Base-by-base conservation (phyloP, 306 rosid species). In the Prunus mongolica region DNA sequence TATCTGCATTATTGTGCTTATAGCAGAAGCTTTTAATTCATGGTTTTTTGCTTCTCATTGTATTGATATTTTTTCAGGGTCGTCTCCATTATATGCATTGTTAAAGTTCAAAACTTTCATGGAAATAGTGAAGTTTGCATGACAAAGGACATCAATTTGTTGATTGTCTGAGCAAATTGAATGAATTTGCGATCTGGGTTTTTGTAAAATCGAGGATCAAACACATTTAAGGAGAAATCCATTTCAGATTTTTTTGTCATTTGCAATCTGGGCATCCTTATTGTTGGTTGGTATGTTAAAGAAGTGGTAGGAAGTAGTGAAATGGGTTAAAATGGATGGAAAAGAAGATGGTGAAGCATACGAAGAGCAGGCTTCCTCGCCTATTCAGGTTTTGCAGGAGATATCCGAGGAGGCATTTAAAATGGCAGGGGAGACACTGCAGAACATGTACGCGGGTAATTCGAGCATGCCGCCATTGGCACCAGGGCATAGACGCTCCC, bases 351-450 rank as follows among this genome's bases (percentile, higher is more conserved):
- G 64, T 12, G 93, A 86, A 67, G 71, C 57, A 77, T 57, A 67
- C 19, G 90, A 89, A 64, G 96, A 88, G 25, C 47, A 69, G 75
- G 81, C 81, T 34, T 9, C 86, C 1, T 88, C 89, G 8, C 93
- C 93, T 13, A 50, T 77, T 32, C 58, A 72, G 87, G 86, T 67
- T 61, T 84, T 90, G 82, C 94, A 91, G 38, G 91, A 91, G 45
- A 55, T 88, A 28, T 89, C 97, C 6, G 97, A 78, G 62, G 93
- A 84, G 82, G 95, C 86, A 71, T 65, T 80, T 65, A 86, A 78
- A 84, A 89, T 78, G 79, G 96, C 87, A 1, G 97, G 93, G 49
- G 97, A 88, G 71, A 87, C 91, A 70, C 69, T 84, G 25, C 79
- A 81, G 0, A 82, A 34, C 78, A 88, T 93, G 82, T 84, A 75